Base-by-base conservation (phyloP, 2,329 filamentous ascomycete species). In the Cladosporium sp. region DNA sequence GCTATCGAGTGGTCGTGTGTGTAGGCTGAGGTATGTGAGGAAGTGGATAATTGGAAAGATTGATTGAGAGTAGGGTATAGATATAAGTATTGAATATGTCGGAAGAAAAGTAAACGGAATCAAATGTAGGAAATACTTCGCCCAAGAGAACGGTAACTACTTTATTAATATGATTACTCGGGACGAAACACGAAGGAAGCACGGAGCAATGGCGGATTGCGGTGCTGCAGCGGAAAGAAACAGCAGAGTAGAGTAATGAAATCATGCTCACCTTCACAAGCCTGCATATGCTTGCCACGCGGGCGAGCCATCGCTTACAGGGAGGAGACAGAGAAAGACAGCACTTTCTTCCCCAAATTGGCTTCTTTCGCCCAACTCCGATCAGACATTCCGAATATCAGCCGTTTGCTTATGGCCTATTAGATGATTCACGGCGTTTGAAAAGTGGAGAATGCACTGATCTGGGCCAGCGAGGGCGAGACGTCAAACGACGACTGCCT, bases 121-220 rank as follows among this genome's bases (percentile, higher is more conserved):
- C 5, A 27, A 27, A n/a, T n/a, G n/a, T n/a, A n/a, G n/a, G 32
- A 5, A 15, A 7, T 33, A 33, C 32, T 15, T 33, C 11, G 4
- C 32, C n/a, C 6, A 33, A 13, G 32, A 4, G 32, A 4, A 33
- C 4, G 32, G 22, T 27, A 27, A 27, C 22, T 27, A 27, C 22
- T 5, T 4, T 27, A 27, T 4, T 27, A 9, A 27, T 33, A 33
- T 45, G 27, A 20, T 22, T 13, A 38, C 16, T 18, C 15, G 43
- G 9, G 22, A 27, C 22, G 22, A 27, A 27, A 27, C 22, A 27
- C 22, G 22, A 4, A 36, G n/a, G 30, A 38, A 38, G 43, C 43
- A 46, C 43, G 43, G 43, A 46, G 43, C 43, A 46, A 38, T 46
- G 32, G 43, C 43, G 43, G 40, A 46, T 27, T 19, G 22, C 42